Evolutionary conservation across 768 basidiomycete species (phyloP), one percentile per base, ranked within the genome.

Genomic region (Tulasnella calospora): DNA sequence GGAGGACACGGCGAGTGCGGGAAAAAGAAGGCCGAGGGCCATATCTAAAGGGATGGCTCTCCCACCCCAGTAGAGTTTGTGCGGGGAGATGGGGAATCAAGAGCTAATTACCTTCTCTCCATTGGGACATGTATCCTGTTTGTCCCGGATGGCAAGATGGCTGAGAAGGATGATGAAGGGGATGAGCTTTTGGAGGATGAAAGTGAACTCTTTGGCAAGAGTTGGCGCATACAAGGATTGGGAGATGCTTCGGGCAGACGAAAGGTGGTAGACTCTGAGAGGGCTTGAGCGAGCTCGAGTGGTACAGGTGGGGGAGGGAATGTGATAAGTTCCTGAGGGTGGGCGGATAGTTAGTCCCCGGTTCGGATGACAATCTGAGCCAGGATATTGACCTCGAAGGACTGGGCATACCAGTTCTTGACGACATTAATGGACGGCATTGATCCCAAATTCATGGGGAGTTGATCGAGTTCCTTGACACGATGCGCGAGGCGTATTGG

Each of bases 381-480:
- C 19, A 15, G 17, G 41, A 86, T 91, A 67, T 67, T 74, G 75
- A 96, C 97, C 89, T 99, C 94, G 84, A 99, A 99, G 21, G 94
- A 95, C 86, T 99, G 95, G 0, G 97, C 97, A 84, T 99, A 99
- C 98, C 98, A 99, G 82, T 97, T 92, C 86, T 96, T 96, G 79
- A 99, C 94, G 83, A 94, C 96, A 78, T 91, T 90, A 80, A 99
- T 98, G 51, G 92, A 93, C 0, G 92, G 90, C 97, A 98, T 98
- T 70, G 89, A 89, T 81, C 91, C 92, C 73, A 99, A 88, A 77
- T 94, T 92, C 85, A 98, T 94, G 0, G 98, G 98, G 4, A 99
- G 88, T 81, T 94, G 91, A 81, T 98, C 95, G 38, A 99, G 89
- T 85, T 99, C 98, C 83, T 95, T 95, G 30, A 97, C 96, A 38